Base-by-base conservation (phyloP, 2,329 filamentous ascomycete species). In the Aspergillus hortae region DNA sequence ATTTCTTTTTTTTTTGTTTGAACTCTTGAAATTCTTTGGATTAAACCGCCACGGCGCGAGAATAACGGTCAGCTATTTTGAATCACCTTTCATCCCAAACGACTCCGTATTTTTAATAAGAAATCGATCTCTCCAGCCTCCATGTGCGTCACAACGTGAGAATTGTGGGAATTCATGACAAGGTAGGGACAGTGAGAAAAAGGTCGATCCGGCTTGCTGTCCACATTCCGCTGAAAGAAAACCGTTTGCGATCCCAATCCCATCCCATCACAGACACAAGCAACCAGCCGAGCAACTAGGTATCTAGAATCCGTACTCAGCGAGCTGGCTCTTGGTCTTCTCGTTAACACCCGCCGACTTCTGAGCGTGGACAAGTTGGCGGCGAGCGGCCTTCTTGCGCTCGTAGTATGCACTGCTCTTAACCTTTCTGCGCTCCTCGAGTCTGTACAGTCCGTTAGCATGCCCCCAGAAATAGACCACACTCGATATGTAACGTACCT, bases 361-460 rank as follows among this genome's bases (percentile, higher is more conserved):
- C 87, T 95, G 88, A 69, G 92, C 92, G 75, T 96, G 89, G 67
- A 86, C 82, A 69, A 96, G 81, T 82, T 95, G 90, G 84, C 88
- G 89, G 76, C 88, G 85, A 68, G 89, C 89, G 67, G 90, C 85
- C 90, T 95, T 96, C 94, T 97, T 99, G 86, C 92, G 91, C 85
- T 95, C 92, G 86, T 97, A 97, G 89, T 96, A 99, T 77, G 94
- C 94, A 68, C 89, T 86, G 74, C 91, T 88, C 90, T 97, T 99
- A 79, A 95, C 92, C 86, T 99, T 99, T 84, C 94, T 90, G 80
- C 92, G 87, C 86, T 99, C 94, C 86, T 99, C 94, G 74, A 99
- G 86, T 80, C 94, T 97, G 71, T 67, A 55, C 46, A 14, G 14
- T 23, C 17, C 33, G 15, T 15, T 21, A 21, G 33, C 5, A 17